Evolutionary conservation across 106 monocot species (phyloP), one percentile per base, ranked within the genome.

Genomic region (Dioscorea zingiberensis): DNA sequence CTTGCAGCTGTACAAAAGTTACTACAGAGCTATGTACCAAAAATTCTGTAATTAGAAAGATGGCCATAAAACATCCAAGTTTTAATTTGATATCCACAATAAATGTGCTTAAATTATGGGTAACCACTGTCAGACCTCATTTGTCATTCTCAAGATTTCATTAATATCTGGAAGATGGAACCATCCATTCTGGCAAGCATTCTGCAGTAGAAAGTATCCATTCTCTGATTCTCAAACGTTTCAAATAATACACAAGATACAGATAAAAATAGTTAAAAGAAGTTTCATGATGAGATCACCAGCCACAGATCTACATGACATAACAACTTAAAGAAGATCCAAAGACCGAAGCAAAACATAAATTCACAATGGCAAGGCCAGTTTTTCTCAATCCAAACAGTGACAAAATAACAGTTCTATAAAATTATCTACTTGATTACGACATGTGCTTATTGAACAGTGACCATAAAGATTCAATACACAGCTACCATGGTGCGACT

Each of bases 101-200:
- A 38, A 38, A 38, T 38, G 38, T 38, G 6, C 4, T 38, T 38
- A 38, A 14, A 25, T 53, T 25, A 4, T 47, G 15, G 15, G 16
- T 53, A 19, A 53, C 19, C 16, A 18, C 16, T 5, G 16, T 12
- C 49, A 4, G 13, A 79, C 80, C 80, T 75, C 80, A 64, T 75
- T 48, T 27, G 65, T 65, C 75, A 75, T 65, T 21, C 54, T 28
- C 18, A 70, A 13, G 28, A 80, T 64, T 23, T 74, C 74, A 21
- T 54, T 49, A 54, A 25, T n/a, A 74, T 74, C 80, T 38, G 59
- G 13, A 69, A 45, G 1, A 46, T 30, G 19, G 64, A 80, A 80
- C 80, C 80, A 80, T 49, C 60, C 46, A 17, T 60, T 65, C 9
- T 18, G 47, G 55, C 74, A 75, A 66, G 80, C 80, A 74, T 75